Base-by-base conservation (phyloP, 2,329 filamentous ascomycete species). In the Neonectria magnoliae region DNA sequence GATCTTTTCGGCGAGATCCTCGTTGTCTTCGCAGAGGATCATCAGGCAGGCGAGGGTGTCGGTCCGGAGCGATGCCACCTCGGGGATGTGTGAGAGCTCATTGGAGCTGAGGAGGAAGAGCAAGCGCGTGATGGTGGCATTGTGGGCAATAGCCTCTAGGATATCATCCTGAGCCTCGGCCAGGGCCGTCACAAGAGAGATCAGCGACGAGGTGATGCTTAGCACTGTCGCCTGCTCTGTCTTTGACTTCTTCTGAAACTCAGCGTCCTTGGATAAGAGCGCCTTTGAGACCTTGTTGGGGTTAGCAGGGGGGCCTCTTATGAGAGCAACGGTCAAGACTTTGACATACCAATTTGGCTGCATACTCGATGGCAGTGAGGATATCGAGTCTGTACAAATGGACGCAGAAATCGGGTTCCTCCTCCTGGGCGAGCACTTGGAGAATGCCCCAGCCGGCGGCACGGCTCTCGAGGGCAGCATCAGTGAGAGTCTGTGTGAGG, bases 401-500 rank as follows among this genome's bases (percentile, higher is more conserved):
- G 20, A 91, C 80, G 67, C 88, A 90, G 64, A 91, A 91, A 71
- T 91, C 89, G 13, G 85, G 81, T 70, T 90, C 89, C 75, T 91
- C 90, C 72, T 90, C 86, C 66, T 86, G 81, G 2, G 85, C 86
- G 57, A 92, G 81, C 45, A 87, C 84, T 68, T 85, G 83, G 57
- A 92, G 79, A 68, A 91, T 89, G 13, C 86, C 85, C 90, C 90
- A 92, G n/a, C 88, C 90, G 20, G 88, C 87, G 47, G 88, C 86
- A 52, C 87, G 83, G 70, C 87, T 88, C 77, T 91, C 88, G 57
- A 90, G 80, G 62, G 83, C 87, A 41, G 84, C 80, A 73, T 92
- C 89, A 25, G 87, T 88, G 60, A 91, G 78, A 31, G 88, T 90
- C 80, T 91, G 87, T 33, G 84, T 88, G 64, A 91, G 82, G 47